These are phyloP conservation scores for Solanum appendiculatum DNA, from an alignment of 257 asterid genomes.

Conservation along the genomic window DNA sequence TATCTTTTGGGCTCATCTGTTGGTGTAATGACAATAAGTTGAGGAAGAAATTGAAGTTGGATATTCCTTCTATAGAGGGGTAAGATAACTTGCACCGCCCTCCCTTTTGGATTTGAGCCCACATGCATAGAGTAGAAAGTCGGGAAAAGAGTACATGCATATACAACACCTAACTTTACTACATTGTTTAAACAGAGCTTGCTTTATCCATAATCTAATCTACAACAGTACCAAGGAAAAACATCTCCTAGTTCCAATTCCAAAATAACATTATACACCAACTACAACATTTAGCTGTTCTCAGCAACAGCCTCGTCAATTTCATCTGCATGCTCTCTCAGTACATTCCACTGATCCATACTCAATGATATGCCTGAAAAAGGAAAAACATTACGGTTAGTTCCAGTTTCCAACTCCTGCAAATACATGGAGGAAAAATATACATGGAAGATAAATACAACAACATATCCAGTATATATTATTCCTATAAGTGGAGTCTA, in stretches of 20 bases:
- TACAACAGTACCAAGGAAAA: neutral
- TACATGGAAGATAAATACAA: neutral
- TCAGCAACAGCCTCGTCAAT: conserved; percentile 51
- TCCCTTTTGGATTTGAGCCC: neutral
- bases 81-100: conserved; percentile 3
- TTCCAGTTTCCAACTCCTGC: neutral
- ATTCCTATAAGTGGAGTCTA: neutral
- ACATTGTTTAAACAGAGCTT: neutral
- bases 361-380: conserved; percentile 57
- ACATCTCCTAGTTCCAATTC: neutral
- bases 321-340: conserved; percentile 66
- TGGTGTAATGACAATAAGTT: conserved; percentile 67
- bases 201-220: neutral
- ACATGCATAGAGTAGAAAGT: neutral
- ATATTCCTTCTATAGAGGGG: conserved; percentile 65
- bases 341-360: conserved; percentile 87
- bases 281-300: conserved; percentile 12
- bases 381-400: neutral
- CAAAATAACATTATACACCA: neutral
- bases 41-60: conserved; percentile 49
- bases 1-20: conserved; percentile 64
- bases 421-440: neutral
- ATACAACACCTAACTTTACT: neutral
- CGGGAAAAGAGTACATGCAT: neutral
- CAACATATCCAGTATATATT: neutral